These are phyloP conservation scores for Candida sp. DNA, from an alignment of 1,139 yeast species.

Conservation along the genomic window DNA sequence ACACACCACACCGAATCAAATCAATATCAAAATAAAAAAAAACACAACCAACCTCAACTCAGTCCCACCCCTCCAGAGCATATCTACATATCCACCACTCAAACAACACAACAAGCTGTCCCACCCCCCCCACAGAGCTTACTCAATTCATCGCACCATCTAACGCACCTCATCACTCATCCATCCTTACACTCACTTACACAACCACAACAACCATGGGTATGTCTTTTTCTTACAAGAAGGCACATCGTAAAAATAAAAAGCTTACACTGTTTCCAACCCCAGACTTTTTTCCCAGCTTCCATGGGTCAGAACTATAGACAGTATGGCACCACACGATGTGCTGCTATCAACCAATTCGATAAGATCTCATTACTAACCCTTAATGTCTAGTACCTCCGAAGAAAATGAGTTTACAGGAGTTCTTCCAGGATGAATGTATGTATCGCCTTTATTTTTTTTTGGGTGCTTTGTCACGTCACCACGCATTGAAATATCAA, in stretches of 20 bases:
- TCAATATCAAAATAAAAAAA: background rate
- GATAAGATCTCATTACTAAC: constrained; percentile 4
- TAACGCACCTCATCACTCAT: background rate
- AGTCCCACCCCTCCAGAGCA: background rate
- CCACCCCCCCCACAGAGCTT: background rate
- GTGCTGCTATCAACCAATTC: background rate
- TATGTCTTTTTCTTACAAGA: background rate
- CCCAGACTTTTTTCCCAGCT: no score
- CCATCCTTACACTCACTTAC: background rate
- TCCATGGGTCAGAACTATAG: no score
- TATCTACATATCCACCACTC: background rate
- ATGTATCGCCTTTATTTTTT: constrained; percentile 31
- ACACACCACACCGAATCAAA: constrained; percentile 1
- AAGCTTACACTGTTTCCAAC: no score
- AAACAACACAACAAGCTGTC: no score
- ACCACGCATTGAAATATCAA: background rate
- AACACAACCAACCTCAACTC: background rate
- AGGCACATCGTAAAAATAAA: no score
- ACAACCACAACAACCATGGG: background rate
- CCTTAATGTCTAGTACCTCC: constrained; percentile 26
- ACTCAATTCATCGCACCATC: background rate
- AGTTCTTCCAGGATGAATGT: constrained; percentile 57
- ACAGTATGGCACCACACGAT: background rate
- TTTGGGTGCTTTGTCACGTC: background rate
- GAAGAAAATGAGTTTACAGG: constrained; percentile 57